Conservation (phyloP, 2,329 filamentous ascomycete species). For the Fusarium agapanthi region DNA sequence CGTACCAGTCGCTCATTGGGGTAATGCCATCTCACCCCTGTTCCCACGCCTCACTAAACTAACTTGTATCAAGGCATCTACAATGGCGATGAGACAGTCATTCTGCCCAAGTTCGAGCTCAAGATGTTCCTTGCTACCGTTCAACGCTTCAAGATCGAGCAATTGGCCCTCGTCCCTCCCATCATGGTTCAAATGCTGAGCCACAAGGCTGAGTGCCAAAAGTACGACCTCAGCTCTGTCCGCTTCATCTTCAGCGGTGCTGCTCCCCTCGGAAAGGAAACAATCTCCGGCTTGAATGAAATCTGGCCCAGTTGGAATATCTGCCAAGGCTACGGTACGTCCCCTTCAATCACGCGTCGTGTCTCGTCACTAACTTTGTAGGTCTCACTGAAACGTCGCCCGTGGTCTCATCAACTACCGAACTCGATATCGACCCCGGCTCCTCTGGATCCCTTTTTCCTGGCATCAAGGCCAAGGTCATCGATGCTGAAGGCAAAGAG, state of each 20-base stretch:
- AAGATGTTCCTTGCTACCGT: conserved; percentile 70
- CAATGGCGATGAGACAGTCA: conserved; percentile 76
- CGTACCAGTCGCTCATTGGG: conserved; percentile 67
- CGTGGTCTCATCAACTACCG: conserved; percentile 66
- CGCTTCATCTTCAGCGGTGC: conserved; percentile 74
- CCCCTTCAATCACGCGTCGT: accelerated
- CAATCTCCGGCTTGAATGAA: conserved; percentile 67
- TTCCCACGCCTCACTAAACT: conserved; percentile 50
- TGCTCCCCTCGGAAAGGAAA: conserved; percentile 76
- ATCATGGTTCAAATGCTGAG: conserved; percentile 80
- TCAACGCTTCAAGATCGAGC: conserved; percentile 73
- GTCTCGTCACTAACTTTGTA: conserved; percentile 37
- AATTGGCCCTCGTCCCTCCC: conserved; percentile 77
- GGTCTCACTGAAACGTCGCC: conserved; percentile 79
- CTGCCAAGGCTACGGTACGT: conserved; percentile 75
- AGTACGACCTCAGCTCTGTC: conserved; percentile 77
- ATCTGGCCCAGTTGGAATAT: conserved; percentile 72
- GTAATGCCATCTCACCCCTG: background rate
- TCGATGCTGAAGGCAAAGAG: conserved; percentile 73
- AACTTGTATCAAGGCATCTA: conserved; percentile 58
- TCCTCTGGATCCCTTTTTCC: conserved; percentile 75
- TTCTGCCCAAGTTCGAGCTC: conserved; percentile 81
- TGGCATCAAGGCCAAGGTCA: conserved; percentile 68
- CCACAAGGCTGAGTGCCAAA: conserved; percentile 63
- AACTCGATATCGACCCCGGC: conserved; percentile 71